Base-by-base conservation (phyloP, 176 grass and related monocot genomes). In the Avena insularis region DNA sequence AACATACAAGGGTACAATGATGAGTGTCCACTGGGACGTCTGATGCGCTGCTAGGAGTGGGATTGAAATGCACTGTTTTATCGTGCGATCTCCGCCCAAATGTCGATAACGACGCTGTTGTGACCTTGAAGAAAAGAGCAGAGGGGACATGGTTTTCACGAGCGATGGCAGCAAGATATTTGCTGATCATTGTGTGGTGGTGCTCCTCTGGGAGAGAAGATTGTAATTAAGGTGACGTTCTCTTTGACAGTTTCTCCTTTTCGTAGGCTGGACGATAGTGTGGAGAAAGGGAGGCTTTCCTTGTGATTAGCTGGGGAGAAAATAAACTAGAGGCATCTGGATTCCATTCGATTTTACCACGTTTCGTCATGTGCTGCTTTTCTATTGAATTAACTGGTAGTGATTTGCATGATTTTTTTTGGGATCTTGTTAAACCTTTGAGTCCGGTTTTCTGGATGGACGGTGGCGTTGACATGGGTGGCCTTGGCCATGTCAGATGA, bases 11-110 rank as follows among this genome's bases (percentile, higher is more conserved):
- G 48, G 68, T 84, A 25, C 8, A 79, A 87, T 77, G 69, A 59
- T 3, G 20, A 77, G 29, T 82, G 71, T 82, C 82, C 62, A 55
- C 21, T 54, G 63, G 82, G 62, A n/a, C 45, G 8, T 57, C 54
- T 73, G 78, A 63, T 78, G 61, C 78, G 48, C 31, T 45, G 29
- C 82, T 78, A 88, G 69, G 77, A 88, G 77, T 91, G 90, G 77
- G 86, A 78, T 78, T 85, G 71, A 78, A 88, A 58, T 82, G 90
- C 90, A 86, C 86, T 40, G 78, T 91, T 91, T 91, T 88, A 79
- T 79, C 20, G 90, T 91, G 90, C 86, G 36, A 58, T 73, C 73
- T 79, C 78, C 25, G 62, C 78, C 71, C 55, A 31, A 65, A 56
- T 91, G 86, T 64, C 6, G 70, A 78, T 82, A 82, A 63, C 9